A percentile compares a stretch with the other conserved stretches of the same genome.
These are phyloP conservation scores for Bryoglossum gracile DNA, from an alignment of 495 filamentous ascomycete species.

Conservation along the genomic window DNA sequence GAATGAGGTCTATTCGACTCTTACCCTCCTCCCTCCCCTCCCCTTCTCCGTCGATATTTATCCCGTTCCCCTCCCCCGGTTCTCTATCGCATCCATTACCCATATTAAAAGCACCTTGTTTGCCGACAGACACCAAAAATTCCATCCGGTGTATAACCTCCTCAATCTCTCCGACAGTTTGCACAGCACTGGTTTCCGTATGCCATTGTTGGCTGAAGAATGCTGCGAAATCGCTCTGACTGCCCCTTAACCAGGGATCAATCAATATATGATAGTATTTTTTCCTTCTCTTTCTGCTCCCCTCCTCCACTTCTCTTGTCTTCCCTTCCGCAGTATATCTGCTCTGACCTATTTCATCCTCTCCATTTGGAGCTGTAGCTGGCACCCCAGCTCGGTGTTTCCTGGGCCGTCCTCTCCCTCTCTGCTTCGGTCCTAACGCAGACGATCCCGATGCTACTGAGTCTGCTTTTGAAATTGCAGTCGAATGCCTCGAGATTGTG, in stretches of 20 bases:
- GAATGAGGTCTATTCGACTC: slow-evolving; percentile 38
- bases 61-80: slow-evolving; percentile 3
- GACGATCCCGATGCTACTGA: too few relatives aligned
- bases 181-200: slow-evolving; percentile 35
- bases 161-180: slow-evolving; percentile 33
- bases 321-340: too few relatives aligned
- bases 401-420: too few relatives aligned
- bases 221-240: slow-evolving; percentile 43
- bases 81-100: neutral
- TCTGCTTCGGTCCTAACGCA: too few relatives aligned
- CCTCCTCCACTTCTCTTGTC: too few relatives aligned
- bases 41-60: slow-evolving; percentile 3
- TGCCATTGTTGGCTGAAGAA: slow-evolving; percentile 55
- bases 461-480: too few relatives aligned
- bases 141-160: slow-evolving; percentile 28
- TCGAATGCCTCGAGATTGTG: too few relatives aligned
- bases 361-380: too few relatives aligned
- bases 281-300: slow-evolving; percentile 7
- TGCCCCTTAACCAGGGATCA: slow-evolving; percentile 48
- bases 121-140: slow-evolving; percentile 23
- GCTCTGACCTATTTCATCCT: too few relatives aligned
- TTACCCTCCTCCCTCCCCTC: slow-evolving; percentile 9
- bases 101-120: neutral
- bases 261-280: slow-evolving; percentile 47
- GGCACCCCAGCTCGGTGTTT: too few relatives aligned